phyloP scores from a whole-genome alignment of 169 alveolate genomes.

The Cryptosporidium bovis region DNA sequence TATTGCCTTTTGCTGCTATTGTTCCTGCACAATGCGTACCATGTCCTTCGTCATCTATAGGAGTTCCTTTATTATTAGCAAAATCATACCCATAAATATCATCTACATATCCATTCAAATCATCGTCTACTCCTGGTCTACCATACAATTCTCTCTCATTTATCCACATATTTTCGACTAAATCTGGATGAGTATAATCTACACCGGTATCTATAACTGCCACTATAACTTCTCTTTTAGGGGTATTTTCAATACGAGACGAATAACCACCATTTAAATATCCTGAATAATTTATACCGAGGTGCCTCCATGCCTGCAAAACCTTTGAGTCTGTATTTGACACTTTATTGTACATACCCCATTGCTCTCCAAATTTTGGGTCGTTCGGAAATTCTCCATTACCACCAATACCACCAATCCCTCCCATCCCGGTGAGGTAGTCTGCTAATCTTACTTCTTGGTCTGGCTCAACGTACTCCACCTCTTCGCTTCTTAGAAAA shows the following conservation, averaged over 20 bases:
- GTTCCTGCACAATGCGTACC: constrained; percentile 84
- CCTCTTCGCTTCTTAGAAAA: constrained; percentile 54
- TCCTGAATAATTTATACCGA: constrained; percentile 38
- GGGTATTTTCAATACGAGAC: constrained; percentile 48
- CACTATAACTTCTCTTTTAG: constrained; percentile 78
- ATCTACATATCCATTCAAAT: constrained; percentile 82
- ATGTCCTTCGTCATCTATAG: constrained; percentile 83
- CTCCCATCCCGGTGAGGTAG: neutral
- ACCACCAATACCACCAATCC: neutral
- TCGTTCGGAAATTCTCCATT: constrained; percentile 34
- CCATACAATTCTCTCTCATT: constrained; percentile 83
- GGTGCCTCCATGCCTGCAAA: constrained; percentile 67
- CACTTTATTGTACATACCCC: constrained; percentile 59
- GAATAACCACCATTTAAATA: constrained; percentile 1
- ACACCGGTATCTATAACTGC: constrained; percentile 90
- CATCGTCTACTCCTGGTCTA: constrained; percentile 81
- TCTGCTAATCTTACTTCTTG: constrained; percentile 67
- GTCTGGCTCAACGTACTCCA: constrained; percentile 67
- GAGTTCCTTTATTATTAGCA: constrained; percentile 75
- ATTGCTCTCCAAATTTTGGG: constrained; percentile 55
- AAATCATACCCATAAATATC: constrained; percentile 84
- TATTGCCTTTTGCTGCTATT: constrained; percentile 82
- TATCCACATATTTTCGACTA: constrained; percentile 81
- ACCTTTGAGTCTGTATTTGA: constrained; percentile 73
- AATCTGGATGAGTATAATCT: constrained; percentile 85